Evolutionary conservation across 2,329 filamentous ascomycete genomes (phyloP), one percentile per base, ranked within the genome.

Genomic region (Pleomassaria siparia): DNA sequence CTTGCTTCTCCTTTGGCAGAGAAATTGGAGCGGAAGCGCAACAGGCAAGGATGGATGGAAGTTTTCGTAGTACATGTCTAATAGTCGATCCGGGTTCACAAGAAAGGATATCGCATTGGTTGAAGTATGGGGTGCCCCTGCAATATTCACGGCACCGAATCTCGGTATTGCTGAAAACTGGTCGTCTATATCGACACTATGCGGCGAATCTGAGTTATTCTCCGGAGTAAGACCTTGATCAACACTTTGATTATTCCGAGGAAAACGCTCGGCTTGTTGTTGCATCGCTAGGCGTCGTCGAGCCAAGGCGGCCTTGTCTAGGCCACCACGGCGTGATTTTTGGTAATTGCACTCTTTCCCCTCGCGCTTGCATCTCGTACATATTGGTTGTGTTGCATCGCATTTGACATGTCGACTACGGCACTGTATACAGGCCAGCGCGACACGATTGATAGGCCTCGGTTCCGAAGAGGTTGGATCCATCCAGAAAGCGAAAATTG

Each of bases 1-100:
- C 1, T 35, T 46, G 28, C 50, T 21, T 15, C 46, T 60, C 26
- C 63, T 54, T 25, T 48, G 66, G 55, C 50, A 65, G 50, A 56
- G 66, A 69, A 35, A 75, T 55, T 56, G 71, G 22, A 73, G 62
- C 0, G 81, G 80, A 2, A 80, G 71, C 1, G 82, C 62, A 40
- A 83, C 73, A 0, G 81, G 81, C 60, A 82, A 80, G 0, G 75
- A 68, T 0, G 73, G 66, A 56, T 80, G 76, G 61, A 83, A 83
- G 59, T 77, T 74, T 13, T 74, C 64, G 35, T 60, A 68, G 40
- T 55, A 70, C 11, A 69, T 43, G 13, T 66, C 62, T 1, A 69
- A 13, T 20, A 70, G 50, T 29, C 65, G 58, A 20, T 66, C 58
- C 4, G 50, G 47, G 44, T 46, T 64, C 37, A 68, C 33, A 20